A percentile compares a stretch with the other conserved stretches of the same genome.
These are phyloP conservation scores for Beauveria sp. DNA, from an alignment of 2,329 filamentous ascomycete species.

Conservation along the genomic window DNA sequence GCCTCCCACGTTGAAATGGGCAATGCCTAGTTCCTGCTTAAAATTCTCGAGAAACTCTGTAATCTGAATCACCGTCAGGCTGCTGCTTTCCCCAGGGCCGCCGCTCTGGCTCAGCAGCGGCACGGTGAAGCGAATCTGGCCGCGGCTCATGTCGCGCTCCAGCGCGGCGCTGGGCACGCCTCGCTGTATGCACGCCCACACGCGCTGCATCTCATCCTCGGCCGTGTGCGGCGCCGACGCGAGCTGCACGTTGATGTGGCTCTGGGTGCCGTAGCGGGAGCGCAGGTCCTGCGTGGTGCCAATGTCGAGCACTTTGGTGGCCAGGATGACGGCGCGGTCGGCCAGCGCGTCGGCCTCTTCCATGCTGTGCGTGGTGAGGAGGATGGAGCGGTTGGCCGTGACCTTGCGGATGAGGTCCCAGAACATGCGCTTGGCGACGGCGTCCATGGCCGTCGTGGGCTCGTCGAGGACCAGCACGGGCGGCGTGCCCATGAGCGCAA, in stretches of 20 bases:
- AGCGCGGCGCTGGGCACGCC: slow-evolving; percentile 46
- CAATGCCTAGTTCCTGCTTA: slow-evolving; percentile 49
- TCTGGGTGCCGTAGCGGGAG: slow-evolving; percentile 50
- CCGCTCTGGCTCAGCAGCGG: neutral
- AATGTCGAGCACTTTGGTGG: slow-evolving; percentile 44
- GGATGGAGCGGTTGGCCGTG: slow-evolving; percentile 62
- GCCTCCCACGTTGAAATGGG: slow-evolving; percentile 58
- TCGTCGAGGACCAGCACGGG: slow-evolving; percentile 77
- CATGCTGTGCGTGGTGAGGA: slow-evolving; percentile 85
- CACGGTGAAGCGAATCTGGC: slow-evolving; percentile 44
- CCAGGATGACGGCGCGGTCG: slow-evolving; percentile 46
- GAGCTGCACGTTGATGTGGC: slow-evolving; percentile 56
- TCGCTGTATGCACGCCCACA: slow-evolving; percentile 46
- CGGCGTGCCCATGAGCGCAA: slow-evolving; percentile 81
- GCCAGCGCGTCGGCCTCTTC: slow-evolving; percentile 83
- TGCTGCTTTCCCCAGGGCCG: neutral
- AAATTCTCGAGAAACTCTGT: slow-evolving; percentile 43
- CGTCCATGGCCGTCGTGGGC: slow-evolving; percentile 76
- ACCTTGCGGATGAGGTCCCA: slow-evolving; percentile 67
- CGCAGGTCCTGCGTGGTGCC: slow-evolving; percentile 52
- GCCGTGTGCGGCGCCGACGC: slow-evolving; percentile 48
- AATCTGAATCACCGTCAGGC: neutral
- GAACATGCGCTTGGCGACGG: slow-evolving; percentile 78
- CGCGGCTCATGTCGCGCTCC: slow-evolving; percentile 52
- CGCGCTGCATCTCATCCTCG: slow-evolving; percentile 45